Percentiles rank a stretch among this genome's conserved stretches.
These are phyloP conservation scores for Mycena rosella DNA, from an alignment of 768 basidiomycete species.

Conservation along the genomic window DNA sequence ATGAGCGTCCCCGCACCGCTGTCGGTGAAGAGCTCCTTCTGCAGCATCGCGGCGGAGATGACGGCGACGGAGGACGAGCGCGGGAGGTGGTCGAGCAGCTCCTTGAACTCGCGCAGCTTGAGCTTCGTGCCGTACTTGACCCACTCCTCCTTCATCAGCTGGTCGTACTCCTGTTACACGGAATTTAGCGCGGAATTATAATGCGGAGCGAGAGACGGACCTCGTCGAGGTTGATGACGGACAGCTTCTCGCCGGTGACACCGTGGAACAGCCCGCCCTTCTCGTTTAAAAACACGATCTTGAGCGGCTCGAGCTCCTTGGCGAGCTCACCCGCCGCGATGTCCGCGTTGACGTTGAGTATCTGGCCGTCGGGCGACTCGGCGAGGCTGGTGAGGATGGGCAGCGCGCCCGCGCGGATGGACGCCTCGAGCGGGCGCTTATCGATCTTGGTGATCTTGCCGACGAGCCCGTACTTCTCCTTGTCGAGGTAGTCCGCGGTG, in stretches of 20 bases:
- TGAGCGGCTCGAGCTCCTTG: constrained; percentile 97
- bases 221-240: constrained; percentile 98
- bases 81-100: constrained; percentile 96
- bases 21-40: constrained; percentile 99
- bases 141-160: constrained; percentile 98
- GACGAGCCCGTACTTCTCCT: constrained; percentile 94
- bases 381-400: constrained; percentile 97
- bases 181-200: background rate
- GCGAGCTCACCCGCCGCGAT: constrained; percentile 98
- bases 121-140: constrained; percentile 99
- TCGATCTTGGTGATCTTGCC: constrained; percentile 96
- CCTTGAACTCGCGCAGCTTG: constrained; percentile 99
- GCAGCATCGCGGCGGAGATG: constrained; percentile 91
- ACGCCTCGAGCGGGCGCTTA: constrained; percentile 96
- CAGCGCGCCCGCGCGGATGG: constrained; percentile 95
- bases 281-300: constrained; percentile 98
- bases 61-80: constrained; percentile 98
- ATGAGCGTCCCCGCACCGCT: constrained; percentile 98
- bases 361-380: constrained; percentile 96
- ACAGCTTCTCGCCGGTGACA: constrained; percentile 95
- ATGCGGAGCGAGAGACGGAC: constrained; percentile 51
- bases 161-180: constrained; percentile 90
- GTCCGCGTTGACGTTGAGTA: constrained; percentile 98
- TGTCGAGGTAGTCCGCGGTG: constrained; percentile 96
- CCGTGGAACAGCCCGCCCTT: constrained; percentile 99